phyloP scores from a whole-genome alignment of 2,329 filamentous ascomycete species.

The Ascochyta pisi region DNA sequence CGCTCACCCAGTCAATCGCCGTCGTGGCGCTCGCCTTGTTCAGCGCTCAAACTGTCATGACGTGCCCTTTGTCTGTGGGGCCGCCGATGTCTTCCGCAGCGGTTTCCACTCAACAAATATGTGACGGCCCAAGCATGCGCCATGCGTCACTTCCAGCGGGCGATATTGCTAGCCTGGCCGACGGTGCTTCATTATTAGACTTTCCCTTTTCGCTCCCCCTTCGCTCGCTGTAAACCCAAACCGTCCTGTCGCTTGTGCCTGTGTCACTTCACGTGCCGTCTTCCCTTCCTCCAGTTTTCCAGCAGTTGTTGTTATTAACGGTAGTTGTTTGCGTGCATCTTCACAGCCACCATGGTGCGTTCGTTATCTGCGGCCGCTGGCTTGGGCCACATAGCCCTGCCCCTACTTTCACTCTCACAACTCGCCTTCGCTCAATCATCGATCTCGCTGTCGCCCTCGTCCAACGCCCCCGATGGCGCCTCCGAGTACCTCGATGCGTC shows the following conservation, averaged over 20 bases:
- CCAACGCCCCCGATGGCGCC: conserved; percentile 37
- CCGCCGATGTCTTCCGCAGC: conserved; percentile 14
- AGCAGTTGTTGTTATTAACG: conserved; percentile 17
- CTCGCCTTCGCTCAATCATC: conserved; percentile 38
- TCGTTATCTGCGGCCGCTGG: conserved; percentile 22
- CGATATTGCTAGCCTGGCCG: conserved; percentile 14
- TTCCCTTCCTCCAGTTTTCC: conserved; percentile 1
- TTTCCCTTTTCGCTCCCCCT: conserved; percentile 8
- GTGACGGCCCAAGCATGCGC: conserved; percentile 16
- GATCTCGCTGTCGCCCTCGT: conserved; percentile 40
- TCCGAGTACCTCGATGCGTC: conserved; percentile 51
- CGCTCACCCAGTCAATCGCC: conserved; percentile 8
- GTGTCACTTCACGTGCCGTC: not conserved
- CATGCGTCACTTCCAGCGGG: conserved; percentile 16
- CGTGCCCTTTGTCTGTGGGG: conserved; percentile 10
- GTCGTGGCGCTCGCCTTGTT: conserved; percentile 1
- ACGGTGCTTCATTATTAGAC: conserved; percentile 17
- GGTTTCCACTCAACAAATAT: conserved; percentile 14
- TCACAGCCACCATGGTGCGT: conserved; percentile 25
- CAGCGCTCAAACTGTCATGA: conserved; percentile 9
- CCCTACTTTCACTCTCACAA: conserved; percentile 28
- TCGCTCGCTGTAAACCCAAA: conserved; percentile 7
- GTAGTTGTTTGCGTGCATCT: conserved; percentile 5
- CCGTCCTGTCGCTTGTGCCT: conserved; percentile 16
- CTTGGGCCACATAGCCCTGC: conserved; percentile 16